A percentile compares a stretch with the other conserved stretches of the same genome.
Evolutionary conservation across 306 rosid genomes (phyloP).

Genomic region (Begonia masoniana): DNA sequence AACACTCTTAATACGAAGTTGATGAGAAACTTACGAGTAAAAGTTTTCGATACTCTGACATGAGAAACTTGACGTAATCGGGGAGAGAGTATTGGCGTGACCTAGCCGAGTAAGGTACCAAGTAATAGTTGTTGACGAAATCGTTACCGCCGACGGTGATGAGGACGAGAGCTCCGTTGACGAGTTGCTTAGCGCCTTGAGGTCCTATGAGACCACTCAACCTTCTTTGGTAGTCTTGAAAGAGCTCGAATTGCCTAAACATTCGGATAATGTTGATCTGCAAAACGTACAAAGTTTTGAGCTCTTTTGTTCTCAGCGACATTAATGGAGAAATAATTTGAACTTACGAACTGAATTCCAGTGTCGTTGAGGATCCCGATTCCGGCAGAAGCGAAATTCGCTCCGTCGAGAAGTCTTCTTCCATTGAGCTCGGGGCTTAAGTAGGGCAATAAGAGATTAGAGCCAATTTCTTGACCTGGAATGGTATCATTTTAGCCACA

Average conservation of each 20-base stretch:
- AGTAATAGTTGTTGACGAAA: conserved; percentile 1
- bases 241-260: not conserved
- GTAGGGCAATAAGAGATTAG: not conserved
- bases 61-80: not conserved
- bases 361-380: conserved; percentile 2
- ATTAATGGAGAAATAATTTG: not conserved
- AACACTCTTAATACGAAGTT: no score
- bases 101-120: not conserved
- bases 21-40: not conserved
- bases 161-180: not conserved
- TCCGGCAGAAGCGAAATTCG: not conserved
- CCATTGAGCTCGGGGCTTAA: conserved; percentile 1
- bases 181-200: not conserved
- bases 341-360: conserved; percentile 2
- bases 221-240: not conserved
- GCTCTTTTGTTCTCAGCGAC: not conserved
- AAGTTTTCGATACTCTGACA: conserved; percentile 1
- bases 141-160: not conserved
- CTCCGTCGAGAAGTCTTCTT: not conserved
- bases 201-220: not conserved
- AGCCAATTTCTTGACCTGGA: not conserved
- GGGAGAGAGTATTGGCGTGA: not conserved
- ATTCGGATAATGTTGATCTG: conserved; percentile 1
- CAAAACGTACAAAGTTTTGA: not conserved
- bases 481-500: no score